Evolutionary conservation across 2,329 filamentous ascomycete species (phyloP).

Genomic region (Aspergillus sp.): DNA sequence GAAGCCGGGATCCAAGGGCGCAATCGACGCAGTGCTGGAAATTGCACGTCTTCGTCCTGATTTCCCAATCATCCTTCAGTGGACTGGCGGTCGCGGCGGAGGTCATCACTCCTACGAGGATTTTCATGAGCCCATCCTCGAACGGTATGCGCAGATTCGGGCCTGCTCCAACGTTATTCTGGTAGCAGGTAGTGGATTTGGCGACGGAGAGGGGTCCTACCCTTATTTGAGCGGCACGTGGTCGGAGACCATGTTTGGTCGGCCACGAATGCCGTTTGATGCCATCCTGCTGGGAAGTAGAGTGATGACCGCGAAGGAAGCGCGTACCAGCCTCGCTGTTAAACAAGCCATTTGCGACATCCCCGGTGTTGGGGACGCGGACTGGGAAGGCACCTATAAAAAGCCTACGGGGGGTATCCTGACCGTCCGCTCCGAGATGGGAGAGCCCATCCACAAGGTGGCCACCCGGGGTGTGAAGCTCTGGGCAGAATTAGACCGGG

Average conservation of each 20-base stretch:
- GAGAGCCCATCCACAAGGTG: constrained; percentile 1
- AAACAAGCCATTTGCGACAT: neutral
- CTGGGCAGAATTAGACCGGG: constrained; percentile 4
- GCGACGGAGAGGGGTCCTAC: neutral
- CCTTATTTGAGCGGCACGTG: constrained; percentile 2
- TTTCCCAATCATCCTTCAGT: neutral
- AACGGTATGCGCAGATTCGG: neutral
- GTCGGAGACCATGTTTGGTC: neutral
- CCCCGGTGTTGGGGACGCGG: neutral
- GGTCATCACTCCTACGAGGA: constrained; percentile 3
- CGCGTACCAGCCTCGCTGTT: neutral
- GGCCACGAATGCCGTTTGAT: neutral
- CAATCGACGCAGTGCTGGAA: neutral
- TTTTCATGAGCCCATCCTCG: neutral
- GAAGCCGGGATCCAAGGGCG: neutral
- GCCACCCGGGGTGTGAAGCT: constrained; percentile 1
- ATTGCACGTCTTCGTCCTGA: neutral
- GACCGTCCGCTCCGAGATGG: constrained; percentile 2
- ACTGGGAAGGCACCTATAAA: neutral
- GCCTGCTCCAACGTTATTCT: neutral
- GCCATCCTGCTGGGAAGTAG: neutral
- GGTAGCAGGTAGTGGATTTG: neutral
- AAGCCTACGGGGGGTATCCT: neutral
- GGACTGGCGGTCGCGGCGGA: constrained; percentile 1
- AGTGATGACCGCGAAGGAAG: neutral